phyloP scores from a whole-genome alignment of 2,329 filamentous ascomycete genomes.

The Aspergillus sergii region DNA sequence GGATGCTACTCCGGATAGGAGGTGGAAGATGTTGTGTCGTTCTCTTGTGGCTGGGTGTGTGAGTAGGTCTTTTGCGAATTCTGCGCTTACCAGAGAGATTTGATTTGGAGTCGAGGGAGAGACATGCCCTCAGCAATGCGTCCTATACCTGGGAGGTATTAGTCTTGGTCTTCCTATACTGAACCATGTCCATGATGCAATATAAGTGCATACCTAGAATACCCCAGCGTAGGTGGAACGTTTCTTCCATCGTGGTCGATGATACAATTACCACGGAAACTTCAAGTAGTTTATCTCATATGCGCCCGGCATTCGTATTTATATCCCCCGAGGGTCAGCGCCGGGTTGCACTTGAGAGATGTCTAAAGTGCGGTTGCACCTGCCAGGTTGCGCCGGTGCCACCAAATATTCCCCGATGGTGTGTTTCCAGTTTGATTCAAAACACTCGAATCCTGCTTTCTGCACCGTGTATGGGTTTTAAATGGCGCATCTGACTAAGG shows the following conservation, averaged over 20 bases:
- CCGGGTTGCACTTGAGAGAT: background rate
- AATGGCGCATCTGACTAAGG: background rate
- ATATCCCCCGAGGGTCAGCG: background rate
- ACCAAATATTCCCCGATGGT: background rate
- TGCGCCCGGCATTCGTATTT: background rate
- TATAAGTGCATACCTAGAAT: background rate
- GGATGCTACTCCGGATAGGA: background rate
- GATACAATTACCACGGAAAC: too few relatives aligned
- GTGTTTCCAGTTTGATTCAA: background rate
- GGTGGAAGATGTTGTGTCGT: background rate
- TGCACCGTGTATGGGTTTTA: too few relatives aligned
- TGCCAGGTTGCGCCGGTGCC: background rate
- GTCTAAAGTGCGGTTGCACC: background rate
- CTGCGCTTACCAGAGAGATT: background rate
- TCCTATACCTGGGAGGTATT: background rate
- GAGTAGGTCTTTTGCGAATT: background rate
- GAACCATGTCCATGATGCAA: too few relatives aligned
- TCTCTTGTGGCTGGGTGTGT: slow-evolving; percentile 46
- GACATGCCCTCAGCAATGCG: background rate
- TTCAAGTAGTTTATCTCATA: background rate
- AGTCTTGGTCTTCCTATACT: background rate
- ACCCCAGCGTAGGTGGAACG: background rate
- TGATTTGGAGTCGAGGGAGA: too few relatives aligned
- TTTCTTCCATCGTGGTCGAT: background rate
- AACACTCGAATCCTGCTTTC: background rate